Evolutionary conservation across 192 early-diverging fungal genomes (phyloP).

Genomic region (Coemansia sp.): DNA sequence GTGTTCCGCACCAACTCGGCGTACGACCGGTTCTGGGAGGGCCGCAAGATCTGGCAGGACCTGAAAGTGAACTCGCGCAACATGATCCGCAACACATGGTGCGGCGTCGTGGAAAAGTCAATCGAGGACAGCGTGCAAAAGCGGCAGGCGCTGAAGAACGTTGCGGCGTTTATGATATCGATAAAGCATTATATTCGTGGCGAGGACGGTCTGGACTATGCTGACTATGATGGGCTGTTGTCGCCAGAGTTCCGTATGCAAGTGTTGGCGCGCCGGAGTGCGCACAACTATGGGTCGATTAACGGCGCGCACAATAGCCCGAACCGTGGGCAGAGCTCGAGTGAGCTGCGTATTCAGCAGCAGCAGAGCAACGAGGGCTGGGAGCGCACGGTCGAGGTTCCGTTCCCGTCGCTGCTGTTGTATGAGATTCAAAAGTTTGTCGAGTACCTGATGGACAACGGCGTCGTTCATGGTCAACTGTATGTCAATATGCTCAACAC

Average conservation of each 20-base stretch:
- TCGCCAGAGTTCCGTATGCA: constrained; percentile 48
- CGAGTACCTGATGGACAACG: constrained; percentile 52
- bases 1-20: constrained; percentile 62
- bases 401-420: constrained; percentile 61
- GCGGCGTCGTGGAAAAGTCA: constrained; percentile 58
- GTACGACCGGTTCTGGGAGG: constrained; percentile 86
- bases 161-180: constrained; percentile 75
- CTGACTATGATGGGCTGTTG: constrained; percentile 67
- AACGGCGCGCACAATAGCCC: constrained; percentile 7
- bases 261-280: constrained; percentile 31
- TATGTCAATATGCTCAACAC: constrained; percentile 53
- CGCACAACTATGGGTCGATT: constrained; percentile 39
- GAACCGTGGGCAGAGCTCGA: constrained; percentile 10
- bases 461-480: constrained; percentile 37
- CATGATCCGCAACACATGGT: constrained; percentile 77
- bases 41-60: constrained; percentile 76
- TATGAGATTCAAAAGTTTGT: constrained; percentile 62
- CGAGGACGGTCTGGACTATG: constrained; percentile 65
- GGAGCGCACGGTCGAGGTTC: constrained; percentile 25
- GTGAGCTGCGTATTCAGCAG: constrained; percentile 6
- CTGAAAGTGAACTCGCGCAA: constrained; percentile 70
- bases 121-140: constrained; percentile 54
- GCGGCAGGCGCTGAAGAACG: constrained; percentile 73
- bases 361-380: constrained; percentile 39
- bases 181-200: constrained; percentile 84